These are phyloP conservation scores for Hyphopichia wangnamkhiaoensis DNA, from an alignment of 1,139 yeast genomes.

Conservation along the genomic window DNA sequence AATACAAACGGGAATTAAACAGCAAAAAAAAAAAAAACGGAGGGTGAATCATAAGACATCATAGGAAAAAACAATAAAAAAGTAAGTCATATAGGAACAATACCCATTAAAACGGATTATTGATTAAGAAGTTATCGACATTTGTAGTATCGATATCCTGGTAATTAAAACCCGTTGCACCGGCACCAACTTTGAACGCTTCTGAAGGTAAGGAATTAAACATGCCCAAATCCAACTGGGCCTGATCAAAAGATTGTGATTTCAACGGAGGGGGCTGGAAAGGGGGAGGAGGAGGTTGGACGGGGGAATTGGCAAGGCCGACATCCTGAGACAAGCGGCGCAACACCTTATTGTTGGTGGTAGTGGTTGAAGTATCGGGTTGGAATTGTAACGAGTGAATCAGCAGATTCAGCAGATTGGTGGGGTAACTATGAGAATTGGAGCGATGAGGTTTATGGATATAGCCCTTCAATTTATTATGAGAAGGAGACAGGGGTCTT, in stretches of 20 bases:
- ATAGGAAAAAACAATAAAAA: not conserved
- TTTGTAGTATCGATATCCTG: conserved; percentile 13
- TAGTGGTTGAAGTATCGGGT: not conserved
- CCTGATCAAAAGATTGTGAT: not conserved
- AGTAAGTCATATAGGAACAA: too few relatives aligned
- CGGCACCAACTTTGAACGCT: conserved; percentile 10
- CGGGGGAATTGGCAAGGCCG: too few relatives aligned
- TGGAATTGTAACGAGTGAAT: not conserved
- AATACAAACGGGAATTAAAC: too few relatives aligned
- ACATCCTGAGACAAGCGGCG: too few relatives aligned
- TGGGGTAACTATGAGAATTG: conserved; percentile 9
- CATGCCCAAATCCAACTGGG: not conserved
- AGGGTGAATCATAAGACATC: not conserved
- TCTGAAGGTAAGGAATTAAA: conserved; percentile 13
- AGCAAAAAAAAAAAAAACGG: too few relatives aligned
- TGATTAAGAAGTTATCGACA: conserved; percentile 11
- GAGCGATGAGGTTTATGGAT: conserved; percentile 28
- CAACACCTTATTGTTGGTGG: too few relatives aligned
- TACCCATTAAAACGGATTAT: conserved; percentile 16
- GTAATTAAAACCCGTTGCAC: conserved; percentile 5
- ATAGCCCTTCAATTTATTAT: conserved; percentile 31
- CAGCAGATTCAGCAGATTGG: not conserved
- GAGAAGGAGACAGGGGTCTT: conserved; percentile 18
- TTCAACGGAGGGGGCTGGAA: not conserved
- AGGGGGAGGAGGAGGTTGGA: not conserved